Conservation (phyloP, 2,329 filamentous ascomycete genomes). For the Huntiella savannae region DNA sequence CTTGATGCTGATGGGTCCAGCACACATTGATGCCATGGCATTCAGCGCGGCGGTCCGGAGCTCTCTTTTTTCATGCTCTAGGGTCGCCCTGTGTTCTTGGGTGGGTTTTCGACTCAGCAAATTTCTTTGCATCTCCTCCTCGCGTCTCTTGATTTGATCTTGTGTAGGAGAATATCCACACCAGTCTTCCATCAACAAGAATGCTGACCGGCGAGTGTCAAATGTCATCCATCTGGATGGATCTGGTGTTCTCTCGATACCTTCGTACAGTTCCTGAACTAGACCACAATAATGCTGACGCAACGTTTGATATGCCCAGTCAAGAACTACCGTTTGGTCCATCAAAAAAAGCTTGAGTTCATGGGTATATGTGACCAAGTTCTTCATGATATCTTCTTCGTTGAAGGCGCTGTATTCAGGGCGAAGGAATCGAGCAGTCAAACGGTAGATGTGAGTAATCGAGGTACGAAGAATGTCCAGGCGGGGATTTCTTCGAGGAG, state of each 20-base stretch:
- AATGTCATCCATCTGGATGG: conserved; percentile 93
- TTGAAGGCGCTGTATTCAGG: conserved; percentile 52
- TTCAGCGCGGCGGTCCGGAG: conserved; percentile 77
- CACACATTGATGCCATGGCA: conserved; percentile 87
- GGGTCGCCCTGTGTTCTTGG: conserved; percentile 66
- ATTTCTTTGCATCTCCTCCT: conserved; percentile 74
- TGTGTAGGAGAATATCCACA: conserved; percentile 93
- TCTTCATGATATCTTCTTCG: conserved; percentile 79
- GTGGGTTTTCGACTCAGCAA: conserved; percentile 62
- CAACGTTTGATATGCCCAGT: conserved; percentile 84
- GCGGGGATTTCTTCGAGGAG: conserved; percentile 59
- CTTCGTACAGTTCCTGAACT: conserved; percentile 82
- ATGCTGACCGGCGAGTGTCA: conserved; percentile 84
- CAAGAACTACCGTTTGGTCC: conserved; percentile 83
- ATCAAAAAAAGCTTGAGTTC: conserved; percentile 88
- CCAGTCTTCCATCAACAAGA: conserved; percentile 97
- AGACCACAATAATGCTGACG: conserved; percentile 86
- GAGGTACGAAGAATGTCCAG: conserved; percentile 81
- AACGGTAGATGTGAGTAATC: conserved; percentile 87
- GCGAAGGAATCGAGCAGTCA: conserved; percentile 77
- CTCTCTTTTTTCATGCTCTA: conserved; percentile 94
- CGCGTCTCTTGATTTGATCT: conserved; percentile 57
- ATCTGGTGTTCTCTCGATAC: conserved; percentile 68
- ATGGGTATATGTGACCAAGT: conserved; percentile 74
- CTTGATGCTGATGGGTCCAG: conserved; percentile 64